phyloP scores from a whole-genome alignment of 2,329 filamentous ascomycete genomes.

The Fusarium odoratissimum region DNA sequence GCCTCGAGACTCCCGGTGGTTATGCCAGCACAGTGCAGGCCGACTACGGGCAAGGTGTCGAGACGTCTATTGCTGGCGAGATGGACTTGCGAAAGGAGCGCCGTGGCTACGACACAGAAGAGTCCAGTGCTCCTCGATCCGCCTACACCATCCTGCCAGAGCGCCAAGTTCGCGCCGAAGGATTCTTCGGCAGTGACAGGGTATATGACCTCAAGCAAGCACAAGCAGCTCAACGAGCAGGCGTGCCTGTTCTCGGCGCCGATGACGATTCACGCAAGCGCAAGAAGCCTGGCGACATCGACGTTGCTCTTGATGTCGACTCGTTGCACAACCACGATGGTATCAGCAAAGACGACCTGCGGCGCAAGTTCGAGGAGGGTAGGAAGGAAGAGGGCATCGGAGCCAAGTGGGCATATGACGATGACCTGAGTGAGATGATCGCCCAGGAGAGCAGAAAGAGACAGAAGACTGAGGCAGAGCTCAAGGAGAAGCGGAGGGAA shows the following conservation, averaged over 20 bases:
- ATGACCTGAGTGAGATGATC: conserved; percentile 96
- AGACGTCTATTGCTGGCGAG: conserved; percentile 83
- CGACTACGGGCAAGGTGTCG: conserved; percentile 76
- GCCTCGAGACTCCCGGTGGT: conserved; percentile 83
- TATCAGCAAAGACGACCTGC: conserved; percentile 86
- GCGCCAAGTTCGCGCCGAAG: conserved; percentile 83
- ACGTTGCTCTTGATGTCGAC: conserved; percentile 91
- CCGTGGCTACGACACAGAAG: conserved; percentile 89
- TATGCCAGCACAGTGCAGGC: conserved; percentile 83
- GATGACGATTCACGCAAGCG: conserved; percentile 83
- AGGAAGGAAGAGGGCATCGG: conserved; percentile 73
- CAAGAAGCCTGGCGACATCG: conserved; percentile 96
- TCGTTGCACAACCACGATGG: conserved; percentile 78
- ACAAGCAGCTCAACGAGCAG: conserved; percentile 59
- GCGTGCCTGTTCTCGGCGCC: conserved; percentile 79
- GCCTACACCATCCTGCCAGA: conserved; percentile 94
- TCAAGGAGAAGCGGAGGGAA: conserved; percentile 72
- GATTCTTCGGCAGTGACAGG: conserved; percentile 96
- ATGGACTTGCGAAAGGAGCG: conserved; percentile 89
- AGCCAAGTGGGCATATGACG: conserved; percentile 79
- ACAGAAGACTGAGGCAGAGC: conserved; percentile 87
- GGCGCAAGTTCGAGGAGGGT: conserved; percentile 81
- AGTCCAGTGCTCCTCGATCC: conserved; percentile 76
- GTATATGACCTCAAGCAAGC: conserved; percentile 82
- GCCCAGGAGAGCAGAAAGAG: conserved; percentile 91